Percentiles rank a stretch among this genome's conserved stretches.
These are phyloP conservation scores for Litchi chinensis DNA, from an alignment of 345 rosid species.

Conservation along the genomic window DNA sequence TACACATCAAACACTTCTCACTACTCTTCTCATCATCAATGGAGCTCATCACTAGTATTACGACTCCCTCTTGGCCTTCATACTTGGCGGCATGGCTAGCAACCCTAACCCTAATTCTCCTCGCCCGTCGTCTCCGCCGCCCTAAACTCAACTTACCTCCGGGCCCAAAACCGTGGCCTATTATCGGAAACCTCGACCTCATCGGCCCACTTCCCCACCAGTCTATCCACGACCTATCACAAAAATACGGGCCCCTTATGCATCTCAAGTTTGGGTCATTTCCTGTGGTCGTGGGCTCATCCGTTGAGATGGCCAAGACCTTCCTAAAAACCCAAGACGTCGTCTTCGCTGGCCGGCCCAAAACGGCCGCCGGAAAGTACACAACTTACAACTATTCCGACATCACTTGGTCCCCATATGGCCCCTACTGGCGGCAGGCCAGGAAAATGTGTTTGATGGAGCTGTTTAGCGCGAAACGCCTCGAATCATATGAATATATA, in stretches of 20 bases:
- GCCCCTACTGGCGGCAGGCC: conserved; percentile 71
- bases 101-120: conserved; percentile 37
- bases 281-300: conserved; percentile 53
- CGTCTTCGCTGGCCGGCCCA: conserved; percentile 48
- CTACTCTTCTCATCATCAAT: neutral
- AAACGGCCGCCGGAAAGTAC: conserved; percentile 61
- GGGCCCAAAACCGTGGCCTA: conserved; percentile 68
- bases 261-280: conserved; percentile 55
- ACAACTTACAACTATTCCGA: conserved; percentile 65
- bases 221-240: conserved; percentile 55
- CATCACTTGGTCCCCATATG: conserved; percentile 67
- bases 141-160: conserved; percentile 51
- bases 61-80: conserved; percentile 22
- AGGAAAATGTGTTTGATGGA: conserved; percentile 60
- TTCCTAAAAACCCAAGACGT: conserved; percentile 60
- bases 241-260: conserved; percentile 65
- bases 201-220: conserved; percentile 66
- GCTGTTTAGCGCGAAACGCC: conserved; percentile 62
- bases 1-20: neutral
- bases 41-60: conserved; percentile 18
- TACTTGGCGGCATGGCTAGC: conserved; percentile 33
- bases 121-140: conserved; percentile 36
- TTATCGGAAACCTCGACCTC: conserved; percentile 69
- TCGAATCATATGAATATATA: conserved; percentile 60
- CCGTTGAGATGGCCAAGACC: conserved; percentile 54